Percentiles rank a stretch among this genome's conserved stretches.
Evolutionary conservation across 371 early-diverging fungal species (phyloP).

Genomic region (Entomophthora muscae): DNA sequence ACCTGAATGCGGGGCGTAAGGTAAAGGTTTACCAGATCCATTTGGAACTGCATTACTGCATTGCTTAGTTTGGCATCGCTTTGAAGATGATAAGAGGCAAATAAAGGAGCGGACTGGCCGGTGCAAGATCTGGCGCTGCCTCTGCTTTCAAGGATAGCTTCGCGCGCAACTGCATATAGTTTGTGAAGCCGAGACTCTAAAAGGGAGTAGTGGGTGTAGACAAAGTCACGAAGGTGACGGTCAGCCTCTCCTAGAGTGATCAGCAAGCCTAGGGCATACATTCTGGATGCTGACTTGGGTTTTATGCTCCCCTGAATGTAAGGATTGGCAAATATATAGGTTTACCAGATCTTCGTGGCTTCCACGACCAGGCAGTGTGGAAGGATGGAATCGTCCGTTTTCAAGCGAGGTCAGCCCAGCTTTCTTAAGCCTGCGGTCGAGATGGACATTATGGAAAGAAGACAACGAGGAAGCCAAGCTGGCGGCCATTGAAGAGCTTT

Average conservation of each 20-base stretch:
- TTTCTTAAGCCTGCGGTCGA: conserved; percentile 23
- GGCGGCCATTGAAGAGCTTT: background rate
- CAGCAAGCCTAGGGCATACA: conserved; percentile 36
- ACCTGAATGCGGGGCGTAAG: conserved; percentile 40
- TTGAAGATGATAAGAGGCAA: conserved; percentile 26
- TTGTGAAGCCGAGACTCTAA: conserved; percentile 40
- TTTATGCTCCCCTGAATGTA: conserved; percentile 16
- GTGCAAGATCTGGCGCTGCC: conserved; percentile 12
- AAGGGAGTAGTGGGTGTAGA: conserved; percentile 43
- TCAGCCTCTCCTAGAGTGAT: conserved; percentile 29
- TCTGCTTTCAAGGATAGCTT: conserved; percentile 7
- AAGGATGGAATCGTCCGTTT: conserved; percentile 37
- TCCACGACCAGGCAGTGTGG: conserved; percentile 28
- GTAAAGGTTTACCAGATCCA: conserved; percentile 29
- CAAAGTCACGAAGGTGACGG: conserved; percentile 27
- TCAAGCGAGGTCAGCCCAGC: conserved; percentile 44
- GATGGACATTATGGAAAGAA: conserved; percentile 12
- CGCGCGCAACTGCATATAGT: conserved; percentile 29
- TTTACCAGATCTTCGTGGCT: conserved; percentile 2
- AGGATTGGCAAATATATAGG: background rate
- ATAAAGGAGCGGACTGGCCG: conserved; percentile 12
- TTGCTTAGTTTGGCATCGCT: conserved; percentile 25
- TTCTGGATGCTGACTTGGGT: conserved; percentile 27
- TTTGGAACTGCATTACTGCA: conserved; percentile 28
- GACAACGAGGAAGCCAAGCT: conserved; percentile 16